Base-by-base conservation (phyloP, 1,284 basidiomycete species). In the Phaffia rhodozyma region DNA sequence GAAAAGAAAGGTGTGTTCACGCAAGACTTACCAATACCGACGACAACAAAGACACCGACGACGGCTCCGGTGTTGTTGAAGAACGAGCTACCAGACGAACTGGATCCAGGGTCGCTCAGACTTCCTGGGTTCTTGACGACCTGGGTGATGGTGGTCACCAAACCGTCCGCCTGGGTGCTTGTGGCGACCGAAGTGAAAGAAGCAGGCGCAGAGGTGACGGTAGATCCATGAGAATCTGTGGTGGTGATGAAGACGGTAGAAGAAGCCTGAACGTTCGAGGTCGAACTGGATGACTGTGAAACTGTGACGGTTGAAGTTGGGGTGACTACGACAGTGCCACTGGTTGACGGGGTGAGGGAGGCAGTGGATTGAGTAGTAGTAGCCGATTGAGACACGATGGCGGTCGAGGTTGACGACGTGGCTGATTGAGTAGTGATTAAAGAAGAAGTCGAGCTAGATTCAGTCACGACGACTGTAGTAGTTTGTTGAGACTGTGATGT, bases 31-130 rank as follows among this genome's bases (percentile, higher is more conserved):
- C 58, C 64, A 21, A 77, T 71, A 61, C 76, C 76, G n/a, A 77
- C 76, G 7, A 76, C 75, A 38, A 77, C 76, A 61, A 77, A 77
- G 3, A 74, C 73, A 49, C 76, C 76, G 7, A 75, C 76, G 20
- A 77, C 76, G 1, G 76, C 76, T 5, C 75, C 75, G 47, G 73
- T 74, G 67, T 77, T 77, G 70, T 73, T 73, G 70, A 73, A 74
- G 68, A 77, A 77, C 32, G 71, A 69, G 55, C 66, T 70, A 0
- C 66, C 63, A 3, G 68, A 69, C 20, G 43, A 27, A 16, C 62
- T 60, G 18, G 73, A 72, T 11, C 6, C 5, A 5, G 38, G 13
- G 43, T 68, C 66, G 63, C 75, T 73, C 43, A 76, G 69, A 6
- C 71, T 66, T 5, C 75, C 75, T 1, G 75, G 74, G 67, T 77